Evolutionary conservation across 2,329 filamentous ascomycete genomes (phyloP).

Genomic region (Ophiostoma sp.): DNA sequence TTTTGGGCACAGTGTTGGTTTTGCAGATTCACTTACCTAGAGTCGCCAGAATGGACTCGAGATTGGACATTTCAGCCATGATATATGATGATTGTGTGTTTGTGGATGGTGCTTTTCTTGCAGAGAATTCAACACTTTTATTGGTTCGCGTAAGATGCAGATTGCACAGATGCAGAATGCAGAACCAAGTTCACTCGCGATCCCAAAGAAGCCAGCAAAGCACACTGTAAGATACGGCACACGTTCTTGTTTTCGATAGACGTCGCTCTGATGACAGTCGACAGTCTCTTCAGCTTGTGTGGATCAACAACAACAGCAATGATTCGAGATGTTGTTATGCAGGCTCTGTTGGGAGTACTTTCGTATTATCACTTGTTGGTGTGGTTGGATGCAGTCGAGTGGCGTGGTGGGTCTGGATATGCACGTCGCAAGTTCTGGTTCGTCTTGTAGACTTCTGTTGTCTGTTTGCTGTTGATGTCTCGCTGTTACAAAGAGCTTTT

Average conservation of each 20-base stretch:
- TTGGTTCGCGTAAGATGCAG: not conserved
- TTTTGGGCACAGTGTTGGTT: not conserved
- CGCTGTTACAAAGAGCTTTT: conserved; percentile 13
- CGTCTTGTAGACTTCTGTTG: not conserved
- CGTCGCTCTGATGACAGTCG: not conserved
- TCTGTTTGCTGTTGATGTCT: not conserved
- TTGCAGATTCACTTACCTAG: conserved; percentile 31
- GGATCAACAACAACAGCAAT: not conserved
- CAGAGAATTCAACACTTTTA: not conserved
- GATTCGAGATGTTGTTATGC: not conserved
- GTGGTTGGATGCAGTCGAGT: conserved; percentile 5
- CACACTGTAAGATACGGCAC: conserved; percentile 6
- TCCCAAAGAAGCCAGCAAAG: not conserved
- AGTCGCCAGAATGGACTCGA: conserved; percentile 34
- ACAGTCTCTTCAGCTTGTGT: not conserved
- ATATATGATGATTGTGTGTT: not conserved
- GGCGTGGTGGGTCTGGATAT: conserved; percentile 1
- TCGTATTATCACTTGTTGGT: not conserved
- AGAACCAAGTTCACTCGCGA: conserved; percentile 3
- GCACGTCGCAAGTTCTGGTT: not conserved
- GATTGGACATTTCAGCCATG: conserved; percentile 31
- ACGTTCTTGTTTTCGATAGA: no score
- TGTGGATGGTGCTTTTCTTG: not conserved
- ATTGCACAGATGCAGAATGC: not conserved
- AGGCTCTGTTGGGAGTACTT: not conserved